phyloP scores from a whole-genome alignment of 371 early-diverging fungal species.

The Mucor velutinosus region DNA sequence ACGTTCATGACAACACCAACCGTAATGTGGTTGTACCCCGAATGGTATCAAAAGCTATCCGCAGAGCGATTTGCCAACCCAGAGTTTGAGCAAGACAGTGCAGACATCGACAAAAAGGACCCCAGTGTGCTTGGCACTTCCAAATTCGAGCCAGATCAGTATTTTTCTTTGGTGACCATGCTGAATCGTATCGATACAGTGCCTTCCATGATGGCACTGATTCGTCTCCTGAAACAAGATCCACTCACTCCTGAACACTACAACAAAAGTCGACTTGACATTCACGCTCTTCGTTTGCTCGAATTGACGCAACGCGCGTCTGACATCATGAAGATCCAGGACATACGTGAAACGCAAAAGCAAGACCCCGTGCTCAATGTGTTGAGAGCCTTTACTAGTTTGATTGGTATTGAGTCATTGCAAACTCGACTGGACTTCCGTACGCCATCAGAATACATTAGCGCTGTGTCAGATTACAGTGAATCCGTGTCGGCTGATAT shows the following conservation, averaged over 20 bases:
- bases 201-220: conserved; percentile 75
- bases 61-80: conserved; percentile 10
- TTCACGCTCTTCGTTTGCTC: conserved; percentile 68
- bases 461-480: conserved; percentile 20
- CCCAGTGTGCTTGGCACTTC: background rate
- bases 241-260: background rate
- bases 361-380: conserved; percentile 76
- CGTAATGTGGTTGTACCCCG: conserved; percentile 62
- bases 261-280: conserved; percentile 4
- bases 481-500: conserved; percentile 28
- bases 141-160: background rate
- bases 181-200: conserved; percentile 69
- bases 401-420: conserved; percentile 55
- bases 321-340: conserved; percentile 71
- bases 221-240: conserved; percentile 53
- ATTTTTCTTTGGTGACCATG: conserved; percentile 52
- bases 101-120: background rate
- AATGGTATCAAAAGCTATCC: conserved; percentile 50
- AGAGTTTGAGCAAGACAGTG: background rate
- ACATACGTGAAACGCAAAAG: conserved; percentile 55
- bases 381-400: conserved; percentile 71
- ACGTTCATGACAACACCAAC: conserved; percentile 78
- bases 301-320: conserved; percentile 75
- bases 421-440: conserved; percentile 32
- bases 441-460: conserved; percentile 23